These are phyloP conservation scores for Globisporangium middletonii DNA, from an alignment of 352 stramenopile species.

Conservation along the genomic window DNA sequence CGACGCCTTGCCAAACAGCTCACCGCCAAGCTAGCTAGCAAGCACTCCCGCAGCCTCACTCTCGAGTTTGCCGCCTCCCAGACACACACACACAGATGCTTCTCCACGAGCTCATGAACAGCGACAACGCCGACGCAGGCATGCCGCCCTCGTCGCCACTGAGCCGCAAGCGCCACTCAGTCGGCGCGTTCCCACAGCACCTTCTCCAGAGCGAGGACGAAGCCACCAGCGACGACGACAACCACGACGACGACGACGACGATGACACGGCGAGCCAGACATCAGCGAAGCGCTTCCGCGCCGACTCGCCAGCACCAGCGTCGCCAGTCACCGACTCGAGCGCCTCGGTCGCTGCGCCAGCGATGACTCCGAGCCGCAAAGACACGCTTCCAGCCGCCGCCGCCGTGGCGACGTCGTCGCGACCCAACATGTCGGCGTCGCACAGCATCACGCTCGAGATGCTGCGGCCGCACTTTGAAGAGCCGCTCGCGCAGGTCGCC, in stretches of 20 bases:
- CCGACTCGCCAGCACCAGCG: not conserved
- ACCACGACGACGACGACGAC: not conserved
- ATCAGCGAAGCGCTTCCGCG: constrained; percentile 6
- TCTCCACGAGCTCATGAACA: constrained; percentile 4
- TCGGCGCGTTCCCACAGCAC: constrained; percentile 2
- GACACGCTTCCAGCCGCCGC: not conserved
- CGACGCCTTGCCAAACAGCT: too few relatives aligned
- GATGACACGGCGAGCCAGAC: not conserved
- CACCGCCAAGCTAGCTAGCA: too few relatives aligned
- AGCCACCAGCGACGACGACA: constrained; percentile 1
- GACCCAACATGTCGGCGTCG: constrained; percentile 67
- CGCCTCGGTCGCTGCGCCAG: not conserved
- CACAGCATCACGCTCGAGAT: constrained; percentile 79
- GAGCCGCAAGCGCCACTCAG: constrained; percentile 3
- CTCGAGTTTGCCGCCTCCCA: too few relatives aligned
- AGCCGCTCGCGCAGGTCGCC: constrained; percentile 72
- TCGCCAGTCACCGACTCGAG: not conserved
- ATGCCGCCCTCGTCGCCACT: not conserved
- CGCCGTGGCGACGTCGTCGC: constrained; percentile 5
- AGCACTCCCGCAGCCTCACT: too few relatives aligned
- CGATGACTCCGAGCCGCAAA: constrained; percentile 18
- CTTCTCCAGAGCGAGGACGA: constrained; percentile 1
- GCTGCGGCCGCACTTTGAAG: constrained; percentile 79
- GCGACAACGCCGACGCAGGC: not conserved
- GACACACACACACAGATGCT: too few relatives aligned